phyloP scores from a whole-genome alignment of 805 yeast species.

The Myxozyma neotropica region DNA sequence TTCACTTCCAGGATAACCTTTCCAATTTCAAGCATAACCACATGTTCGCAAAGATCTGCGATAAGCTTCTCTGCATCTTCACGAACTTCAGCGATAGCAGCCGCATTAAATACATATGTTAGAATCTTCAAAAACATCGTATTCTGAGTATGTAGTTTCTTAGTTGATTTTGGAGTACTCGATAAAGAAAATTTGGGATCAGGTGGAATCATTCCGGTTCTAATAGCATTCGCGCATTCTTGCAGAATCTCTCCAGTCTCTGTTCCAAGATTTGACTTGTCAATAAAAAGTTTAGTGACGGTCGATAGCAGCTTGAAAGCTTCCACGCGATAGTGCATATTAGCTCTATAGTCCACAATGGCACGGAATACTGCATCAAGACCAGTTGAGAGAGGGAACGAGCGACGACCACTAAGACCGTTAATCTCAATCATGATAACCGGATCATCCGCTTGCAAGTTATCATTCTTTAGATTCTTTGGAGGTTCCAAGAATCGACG shows the following conservation, averaged over 20 bases:
- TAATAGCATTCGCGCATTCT: constrained; percentile 27
- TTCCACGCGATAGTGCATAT: constrained; percentile 68
- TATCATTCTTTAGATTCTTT: constrained; percentile 57
- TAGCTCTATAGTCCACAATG: constrained; percentile 61
- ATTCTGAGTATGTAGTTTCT: constrained; percentile 50
- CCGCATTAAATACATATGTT: constrained; percentile 57
- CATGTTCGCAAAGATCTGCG: constrained; percentile 72
- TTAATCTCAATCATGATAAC: constrained; percentile 69
- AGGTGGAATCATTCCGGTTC: constrained; percentile 30
- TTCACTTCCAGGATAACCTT: constrained; percentile 65
- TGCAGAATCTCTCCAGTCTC: constrained; percentile 19
- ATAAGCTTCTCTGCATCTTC: constrained; percentile 68
- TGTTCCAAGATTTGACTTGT: constrained; percentile 41
- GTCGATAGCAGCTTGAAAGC: constrained; percentile 74
- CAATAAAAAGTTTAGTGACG: constrained; percentile 68
- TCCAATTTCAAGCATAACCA: constrained; percentile 74
- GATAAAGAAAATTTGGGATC: constrained; percentile 28
- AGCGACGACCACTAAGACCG: constrained; percentile 63
- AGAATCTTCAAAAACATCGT: constrained; percentile 63
- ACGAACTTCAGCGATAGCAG: constrained; percentile 69
- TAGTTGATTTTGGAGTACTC: constrained; percentile 25
- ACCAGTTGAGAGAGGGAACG: constrained; percentile 82
- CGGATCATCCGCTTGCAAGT: constrained; percentile 60
- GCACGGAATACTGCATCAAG: constrained; percentile 74
- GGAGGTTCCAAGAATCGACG: constrained; percentile 82